Conservation (phyloP, 2,329 filamentous ascomycete genomes). For the Rhinocladiella mackenziei region DNA sequence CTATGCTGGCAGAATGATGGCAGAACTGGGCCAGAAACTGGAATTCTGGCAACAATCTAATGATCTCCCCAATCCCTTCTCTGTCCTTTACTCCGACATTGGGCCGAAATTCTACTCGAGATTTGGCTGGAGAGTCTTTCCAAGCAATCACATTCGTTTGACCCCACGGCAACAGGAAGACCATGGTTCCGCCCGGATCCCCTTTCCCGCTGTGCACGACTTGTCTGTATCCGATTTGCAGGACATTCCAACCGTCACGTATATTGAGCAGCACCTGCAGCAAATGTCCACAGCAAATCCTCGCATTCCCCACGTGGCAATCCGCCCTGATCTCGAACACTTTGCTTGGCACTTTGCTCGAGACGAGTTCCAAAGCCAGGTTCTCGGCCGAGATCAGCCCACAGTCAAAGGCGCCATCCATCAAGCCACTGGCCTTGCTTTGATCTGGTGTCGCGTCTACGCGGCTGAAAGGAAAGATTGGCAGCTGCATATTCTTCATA, state of each 20-base stretch:
- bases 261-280: constrained; percentile 55
- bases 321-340: constrained; percentile 64
- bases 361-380: constrained; percentile 70
- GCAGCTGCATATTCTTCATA: constrained; percentile 43
- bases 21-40: constrained; percentile 56
- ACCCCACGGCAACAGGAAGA: constrained; percentile 36
- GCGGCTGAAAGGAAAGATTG: constrained; percentile 36
- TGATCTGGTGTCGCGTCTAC: constrained; percentile 39
- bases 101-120: constrained; percentile 76
- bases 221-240: constrained; percentile 40
- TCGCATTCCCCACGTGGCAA: constrained; percentile 56
- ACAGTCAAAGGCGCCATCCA: constrained; percentile 64
- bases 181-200: constrained; percentile 25
- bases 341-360: constrained; percentile 75
- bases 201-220: constrained; percentile 33
- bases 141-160: constrained; percentile 68
- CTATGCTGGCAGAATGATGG: constrained; percentile 74
- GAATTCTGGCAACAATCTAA: constrained; percentile 49
- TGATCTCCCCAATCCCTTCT: constrained; percentile 56
- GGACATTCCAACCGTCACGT: constrained; percentile 55
- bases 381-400: constrained; percentile 51
- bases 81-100: constrained; percentile 81
- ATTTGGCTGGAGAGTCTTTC: constrained; percentile 71
- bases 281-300: constrained; percentile 39
- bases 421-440: constrained; percentile 31